Conservation (phyloP, 345 rosid species). For the Gynandropsis gynandra region DNA sequence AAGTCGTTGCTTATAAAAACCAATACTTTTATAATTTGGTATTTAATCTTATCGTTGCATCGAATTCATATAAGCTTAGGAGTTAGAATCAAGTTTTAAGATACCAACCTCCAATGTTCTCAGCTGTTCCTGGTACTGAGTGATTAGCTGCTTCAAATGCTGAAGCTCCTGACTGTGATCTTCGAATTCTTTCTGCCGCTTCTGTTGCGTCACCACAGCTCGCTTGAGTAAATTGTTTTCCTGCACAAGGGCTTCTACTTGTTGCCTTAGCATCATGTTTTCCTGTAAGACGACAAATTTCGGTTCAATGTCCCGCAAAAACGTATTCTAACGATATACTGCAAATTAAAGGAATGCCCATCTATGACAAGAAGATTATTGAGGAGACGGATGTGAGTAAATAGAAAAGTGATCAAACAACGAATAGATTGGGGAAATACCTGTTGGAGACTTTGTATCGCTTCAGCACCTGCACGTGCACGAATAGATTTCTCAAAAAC, state of each 20-base stretch:
- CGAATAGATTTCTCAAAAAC: slow-evolving; percentile 66
- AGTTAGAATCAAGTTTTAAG: background rate
- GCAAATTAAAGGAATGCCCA: background rate
- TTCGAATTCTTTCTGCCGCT: slow-evolving; percentile 60
- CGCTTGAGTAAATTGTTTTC: slow-evolving; percentile 70
- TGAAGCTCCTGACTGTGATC: slow-evolving; percentile 59
- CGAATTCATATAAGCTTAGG: background rate
- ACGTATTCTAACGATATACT: background rate
- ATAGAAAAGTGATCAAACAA: background rate
- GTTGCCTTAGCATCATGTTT: slow-evolving; percentile 58
- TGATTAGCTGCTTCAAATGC: slow-evolving; percentile 60
- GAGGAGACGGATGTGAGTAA: too few relatives aligned
- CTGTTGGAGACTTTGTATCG: slow-evolving; percentile 46
- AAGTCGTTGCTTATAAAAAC: too few relatives aligned
- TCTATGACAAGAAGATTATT: background rate
- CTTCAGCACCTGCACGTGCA: slow-evolving; percentile 52
- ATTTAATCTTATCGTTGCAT: background rate
- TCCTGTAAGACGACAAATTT: slow-evolving; percentile 33
- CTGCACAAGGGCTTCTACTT: slow-evolving; percentile 57
- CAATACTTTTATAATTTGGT: too few relatives aligned
- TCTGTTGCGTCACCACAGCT: slow-evolving; percentile 76
- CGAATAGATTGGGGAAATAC: slow-evolving; percentile 22
- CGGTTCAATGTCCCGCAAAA: background rate
- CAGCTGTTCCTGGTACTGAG: slow-evolving; percentile 79
- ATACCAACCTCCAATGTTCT: slow-evolving; percentile 66